Evolutionary conservation across 495 filamentous ascomycete genomes (phyloP).

Genomic region (Aspergillus heteromorphus): DNA sequence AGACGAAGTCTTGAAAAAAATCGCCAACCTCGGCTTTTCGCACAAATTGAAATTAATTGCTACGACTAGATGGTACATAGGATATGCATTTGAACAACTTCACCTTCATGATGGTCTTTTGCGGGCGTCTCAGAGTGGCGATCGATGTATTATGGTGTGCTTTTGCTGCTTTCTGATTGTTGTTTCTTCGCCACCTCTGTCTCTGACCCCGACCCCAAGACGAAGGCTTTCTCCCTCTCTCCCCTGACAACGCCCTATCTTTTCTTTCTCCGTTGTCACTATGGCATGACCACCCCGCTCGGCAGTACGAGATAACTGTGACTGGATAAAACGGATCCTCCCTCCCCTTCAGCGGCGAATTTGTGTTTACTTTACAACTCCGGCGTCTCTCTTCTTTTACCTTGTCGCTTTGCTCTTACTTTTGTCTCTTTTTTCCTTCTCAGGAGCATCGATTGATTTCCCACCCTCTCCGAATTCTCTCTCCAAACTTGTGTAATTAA

Average conservation of each 20-base stretch:
- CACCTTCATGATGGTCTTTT: slow-evolving; percentile 6
- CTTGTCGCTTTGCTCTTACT: background rate
- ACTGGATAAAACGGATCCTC: background rate
- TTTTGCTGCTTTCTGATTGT: background rate
- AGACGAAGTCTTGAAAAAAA: slow-evolving; percentile 17
- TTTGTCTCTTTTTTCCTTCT: background rate
- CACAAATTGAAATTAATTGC: background rate
- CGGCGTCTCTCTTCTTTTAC: slow-evolving; percentile 1
- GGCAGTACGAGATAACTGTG: background rate
- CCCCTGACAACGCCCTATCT: background rate
- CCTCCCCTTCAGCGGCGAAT: too few relatives aligned
- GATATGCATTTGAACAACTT: slow-evolving; percentile 12
- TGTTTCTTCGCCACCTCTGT: background rate
- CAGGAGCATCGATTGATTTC: background rate
- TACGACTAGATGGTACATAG: slow-evolving; percentile 8
- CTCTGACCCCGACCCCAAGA: too few relatives aligned
- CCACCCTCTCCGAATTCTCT: background rate
- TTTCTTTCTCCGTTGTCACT: background rate
- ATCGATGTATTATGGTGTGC: slow-evolving; percentile 12
- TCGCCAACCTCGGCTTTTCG: background rate
- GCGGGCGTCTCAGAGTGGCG: slow-evolving; percentile 3
- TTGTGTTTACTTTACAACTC: too few relatives aligned
- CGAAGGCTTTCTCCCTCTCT: background rate
- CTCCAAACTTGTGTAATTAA: background rate
- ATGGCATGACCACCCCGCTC: background rate